Evolutionary conservation across 1,284 basidiomycete genomes (phyloP), one percentile per base, ranked within the genome.

Genomic region (Melampsora americana): DNA sequence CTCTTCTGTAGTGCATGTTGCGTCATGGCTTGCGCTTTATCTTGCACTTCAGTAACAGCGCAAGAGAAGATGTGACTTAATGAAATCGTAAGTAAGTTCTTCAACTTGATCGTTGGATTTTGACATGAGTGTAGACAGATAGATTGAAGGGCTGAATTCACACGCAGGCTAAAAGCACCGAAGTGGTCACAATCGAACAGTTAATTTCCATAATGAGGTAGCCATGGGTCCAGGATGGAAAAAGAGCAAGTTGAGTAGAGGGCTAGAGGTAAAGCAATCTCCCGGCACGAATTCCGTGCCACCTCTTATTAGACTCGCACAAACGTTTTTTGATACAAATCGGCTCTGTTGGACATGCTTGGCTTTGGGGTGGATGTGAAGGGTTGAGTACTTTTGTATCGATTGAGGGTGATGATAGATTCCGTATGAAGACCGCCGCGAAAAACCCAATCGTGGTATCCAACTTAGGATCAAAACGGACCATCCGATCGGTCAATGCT

Each of bases 381-480:
- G n/a, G 26, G n/a, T 56, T 28, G 9, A 28, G 20, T 6, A 16
- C 9, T n/a, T 28, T 18, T n/a, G 20, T 7, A 5, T 23, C n/a
- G 26, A 28, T 5, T 28, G n/a, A 7, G 1, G 53, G 60, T 2
- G 23, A 16, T 39, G 65, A 16, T 16, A 16, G 1, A 56, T 64
- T 9, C 42, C 62, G 66, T 32, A 56, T n/a, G 42, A 72, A 69
- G 35, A 69, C 75, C 6, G 75, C 60, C 28, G 62, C 93, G 80
- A 96, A 96, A 85, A 96, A 97, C 0, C 94, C 94, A 81, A 96
- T 96, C 20, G 93, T 96, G 56, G 87, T 88, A 81, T 96, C 93
- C 78, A 91, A 90, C 48, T 88, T 89, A 0, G 93, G 92, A 30
- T 87, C 86, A 83, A 93, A 96, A n/a, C 94, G 88, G 50, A 96